Base-by-base conservation (phyloP, 1,284 basidiomycete genomes). In the Mycosarcoma maydis region DNA sequence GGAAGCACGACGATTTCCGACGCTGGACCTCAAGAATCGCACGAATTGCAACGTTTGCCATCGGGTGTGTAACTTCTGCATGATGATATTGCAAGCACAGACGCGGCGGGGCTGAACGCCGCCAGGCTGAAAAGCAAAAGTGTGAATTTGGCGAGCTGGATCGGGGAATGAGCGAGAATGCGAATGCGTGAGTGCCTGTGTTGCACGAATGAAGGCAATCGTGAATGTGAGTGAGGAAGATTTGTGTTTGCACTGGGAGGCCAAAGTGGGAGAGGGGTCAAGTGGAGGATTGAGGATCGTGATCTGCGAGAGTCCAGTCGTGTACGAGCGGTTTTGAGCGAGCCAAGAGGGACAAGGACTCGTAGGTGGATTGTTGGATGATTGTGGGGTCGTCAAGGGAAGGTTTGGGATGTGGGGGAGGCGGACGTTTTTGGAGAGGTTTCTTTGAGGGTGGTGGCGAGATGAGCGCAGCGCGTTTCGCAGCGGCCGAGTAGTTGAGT, bases 401-500 rank as follows among this genome's bases (percentile, higher is more conserved):
- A n/a, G 32, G 16, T 29, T 44, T 1, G 46, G 27, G 3, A 17
- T n/a, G 17, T 32, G 16, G 36, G 14, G 20, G 6, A 9, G 17
- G 36, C 9, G 20, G 6, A 9, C 7, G 9, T 37, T 37, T 37
- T 37, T 19, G 6, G n/a, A 13, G 6, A 20, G n/a, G 9, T 37
- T 37, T 37, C 17, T 19, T 20, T 6, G 17, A 19, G n/a, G 36
- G 7, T 19, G 36, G 8, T 6, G 36, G 7, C 8, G 19, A 9
- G 19, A 33, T 6, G 4, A 27, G 17, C 4, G 43, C 17, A 8
- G 20, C 47, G 9, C 53, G 41, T 24, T 68, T 60, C 4, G 44
- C 47, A 1, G 53, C 64, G 3, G 64, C 64, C 7, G 64, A 68
- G 26, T 68, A 68, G 24, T 43, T 56, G n/a, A 67, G 27, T 13